Base-by-base conservation (phyloP, 2,329 filamentous ascomycete species). In the Septoria linicola region DNA sequence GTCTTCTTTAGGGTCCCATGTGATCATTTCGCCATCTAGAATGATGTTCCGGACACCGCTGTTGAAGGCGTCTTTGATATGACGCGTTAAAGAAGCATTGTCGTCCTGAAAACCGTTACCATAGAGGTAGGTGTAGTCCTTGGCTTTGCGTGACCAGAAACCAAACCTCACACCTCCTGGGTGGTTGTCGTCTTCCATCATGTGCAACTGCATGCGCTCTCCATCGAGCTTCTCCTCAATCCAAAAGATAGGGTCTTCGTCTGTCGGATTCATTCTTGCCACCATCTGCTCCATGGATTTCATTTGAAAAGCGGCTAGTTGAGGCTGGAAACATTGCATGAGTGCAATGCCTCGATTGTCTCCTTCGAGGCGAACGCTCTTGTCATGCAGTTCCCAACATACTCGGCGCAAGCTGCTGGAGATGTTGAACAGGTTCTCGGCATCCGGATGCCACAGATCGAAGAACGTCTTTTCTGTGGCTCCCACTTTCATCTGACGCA, bases 221-320 rank as follows among this genome's bases (percentile, higher is more conserved):
- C 93, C 93, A 61, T 99, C 93, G 7, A 99, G 76, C 70, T 99
- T 99, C 72, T 99, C 93, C 69, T 99, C 93, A 41, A 97, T 93
- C 90, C 91, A 97, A 65, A 95, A 99, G 7, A 87, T 82, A 0
- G 79, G 76, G 45, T 95, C 84, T 0, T 88, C 83, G 19, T 85
- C 80, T 0, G 82, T 85, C 0, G 80, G 76, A 2, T 82, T 80
- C 70, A 85, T 81, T 37, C 73, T 83, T 14, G 82, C 76, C 1
- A 95, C 82, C 80, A 95, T 89, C 65, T 84, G 87, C 48, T 89
- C 81, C 60, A 96, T 89, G 0, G 84, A 83, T 27, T 88, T 81
- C 77, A 88, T 87, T 68, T 96, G 89, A 58, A 95, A 96, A 58
- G 93, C 88, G 3, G 93, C 93, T 30, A 99, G 79, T 69, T 97